Conservation (phyloP, 192 early-diverging fungal genomes). For the Glomus cerebriforme region DNA sequence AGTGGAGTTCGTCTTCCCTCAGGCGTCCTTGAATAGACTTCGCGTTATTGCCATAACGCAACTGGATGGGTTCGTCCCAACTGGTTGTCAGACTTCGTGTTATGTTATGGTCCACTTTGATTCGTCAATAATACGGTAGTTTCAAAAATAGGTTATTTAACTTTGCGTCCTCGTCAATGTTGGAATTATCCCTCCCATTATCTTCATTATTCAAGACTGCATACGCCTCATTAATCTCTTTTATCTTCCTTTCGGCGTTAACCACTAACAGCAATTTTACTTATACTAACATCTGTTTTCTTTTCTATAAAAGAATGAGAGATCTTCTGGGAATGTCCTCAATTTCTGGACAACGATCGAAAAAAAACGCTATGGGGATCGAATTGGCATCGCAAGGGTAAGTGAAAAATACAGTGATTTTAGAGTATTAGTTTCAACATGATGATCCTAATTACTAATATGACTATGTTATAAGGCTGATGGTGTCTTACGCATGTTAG, state of each 20-base stretch:
- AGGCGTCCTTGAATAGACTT: constrained; percentile 34
- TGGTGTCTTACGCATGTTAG: not conserved
- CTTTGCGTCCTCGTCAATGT: no score
- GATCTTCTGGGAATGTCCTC: not conserved
- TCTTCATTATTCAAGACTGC: no score
- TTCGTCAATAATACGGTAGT: constrained; percentile 15
- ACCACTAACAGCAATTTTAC: no score
- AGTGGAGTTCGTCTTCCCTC: constrained; percentile 32
- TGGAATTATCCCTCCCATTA: no score
- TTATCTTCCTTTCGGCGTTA: no score
- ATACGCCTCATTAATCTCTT: no score
- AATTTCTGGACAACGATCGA: constrained; percentile 27
- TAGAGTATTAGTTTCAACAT: constrained; percentile 20
- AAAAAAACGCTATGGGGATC: constrained; percentile 11
- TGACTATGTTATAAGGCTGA: constrained; percentile 3
- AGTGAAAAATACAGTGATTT: constrained; percentile 3
- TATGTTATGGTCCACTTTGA: constrained; percentile 29
- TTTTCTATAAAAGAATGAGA: constrained; percentile 32
- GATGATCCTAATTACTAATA: not conserved
- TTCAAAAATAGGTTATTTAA: constrained; percentile 13
- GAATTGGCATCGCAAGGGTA: not conserved
- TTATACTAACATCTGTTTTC: constrained; percentile 30
- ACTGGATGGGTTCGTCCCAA: constrained; percentile 25
- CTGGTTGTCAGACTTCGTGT: constrained; percentile 30
- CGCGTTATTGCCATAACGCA: constrained; percentile 33